Conservation (phyloP, 23 red algal genomes). For the Chondrus crispus region DNA sequence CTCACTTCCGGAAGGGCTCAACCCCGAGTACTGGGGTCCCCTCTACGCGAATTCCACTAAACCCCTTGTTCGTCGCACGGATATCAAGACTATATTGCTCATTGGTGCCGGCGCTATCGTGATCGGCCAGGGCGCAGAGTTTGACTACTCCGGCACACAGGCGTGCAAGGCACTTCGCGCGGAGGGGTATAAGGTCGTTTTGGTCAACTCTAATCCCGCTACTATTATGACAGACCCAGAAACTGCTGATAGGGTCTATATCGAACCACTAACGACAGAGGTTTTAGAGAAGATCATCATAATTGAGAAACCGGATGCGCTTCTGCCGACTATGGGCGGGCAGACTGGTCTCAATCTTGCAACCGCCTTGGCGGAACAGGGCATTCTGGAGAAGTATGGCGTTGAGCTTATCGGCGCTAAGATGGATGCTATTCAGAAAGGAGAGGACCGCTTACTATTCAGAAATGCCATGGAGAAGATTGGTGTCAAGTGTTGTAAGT, state of each 20-base stretch:
- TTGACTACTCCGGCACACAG: constrained; percentile 99
- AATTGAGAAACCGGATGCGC: constrained; percentile 82
- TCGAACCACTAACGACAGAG: constrained; percentile 88
- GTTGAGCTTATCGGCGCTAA: constrained; percentile 97
- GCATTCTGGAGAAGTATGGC: constrained; percentile 78
- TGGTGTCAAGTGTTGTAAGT: constrained; percentile 80
- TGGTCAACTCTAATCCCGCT: constrained; percentile 97
- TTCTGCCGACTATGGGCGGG: constrained; percentile 98
- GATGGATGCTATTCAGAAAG: constrained; percentile 94
- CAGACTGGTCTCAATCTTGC: constrained; percentile 97
- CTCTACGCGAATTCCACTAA: constrained; percentile 3
- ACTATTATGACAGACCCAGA: constrained; percentile 99
- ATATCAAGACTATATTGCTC: constrained; percentile 87
- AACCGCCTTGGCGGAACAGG: constrained; percentile 62
- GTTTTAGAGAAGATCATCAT: constrained; percentile 86
- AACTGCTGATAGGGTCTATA: constrained; percentile 94
- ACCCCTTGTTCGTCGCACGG: constrained; percentile 35
- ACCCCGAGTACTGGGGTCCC: background rate
- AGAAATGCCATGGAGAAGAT: constrained; percentile 96
- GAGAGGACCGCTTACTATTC: constrained; percentile 95
- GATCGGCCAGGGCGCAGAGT: constrained; percentile 98
- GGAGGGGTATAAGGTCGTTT: constrained; percentile 87
- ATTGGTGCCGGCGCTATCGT: constrained; percentile 97
- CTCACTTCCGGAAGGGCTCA: background rate
- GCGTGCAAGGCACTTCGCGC: constrained; percentile 96